These are phyloP conservation scores for Phoma herbarum DNA, from an alignment of 2,329 filamentous ascomycete genomes.

Conservation along the genomic window DNA sequence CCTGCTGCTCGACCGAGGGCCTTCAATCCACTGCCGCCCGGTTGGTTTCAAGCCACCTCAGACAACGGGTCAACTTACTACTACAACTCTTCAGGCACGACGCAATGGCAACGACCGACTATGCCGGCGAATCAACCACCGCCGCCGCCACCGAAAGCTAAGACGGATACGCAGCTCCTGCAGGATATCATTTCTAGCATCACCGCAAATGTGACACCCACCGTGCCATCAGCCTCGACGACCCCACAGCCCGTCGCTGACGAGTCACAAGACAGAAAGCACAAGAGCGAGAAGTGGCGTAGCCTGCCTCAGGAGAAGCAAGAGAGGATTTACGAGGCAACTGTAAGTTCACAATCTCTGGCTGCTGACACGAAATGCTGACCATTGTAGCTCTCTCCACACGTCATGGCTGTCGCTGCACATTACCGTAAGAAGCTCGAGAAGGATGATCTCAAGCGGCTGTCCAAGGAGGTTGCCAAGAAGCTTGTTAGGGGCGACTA, in stretches of 20 bases:
- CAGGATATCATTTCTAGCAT: conserved; percentile 81
- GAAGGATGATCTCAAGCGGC: conserved; percentile 75
- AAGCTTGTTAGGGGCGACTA: conserved; percentile 92
- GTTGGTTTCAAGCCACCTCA: conserved; percentile 81
- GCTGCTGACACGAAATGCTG: conserved; percentile 6
- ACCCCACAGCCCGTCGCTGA: conserved; percentile 70
- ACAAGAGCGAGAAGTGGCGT: conserved; percentile 72
- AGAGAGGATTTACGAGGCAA: conserved; percentile 94
- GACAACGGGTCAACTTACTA: conserved; percentile 80
- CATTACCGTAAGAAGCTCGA: conserved; percentile 88
- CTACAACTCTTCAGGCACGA: conserved; percentile 76
- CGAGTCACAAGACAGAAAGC: conserved; percentile 63
- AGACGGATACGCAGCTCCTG: conserved; percentile 77
- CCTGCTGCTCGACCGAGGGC: conserved; percentile 61
- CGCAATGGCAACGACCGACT: conserved; percentile 83
- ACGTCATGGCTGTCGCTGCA: conserved; percentile 84
- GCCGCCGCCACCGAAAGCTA: conserved; percentile 67
- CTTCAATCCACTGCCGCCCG: conserved; percentile 72
- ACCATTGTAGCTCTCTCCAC: conserved; percentile 73
- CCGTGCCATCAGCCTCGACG: conserved; percentile 63
- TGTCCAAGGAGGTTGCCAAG: conserved; percentile 77
- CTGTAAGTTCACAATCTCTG: conserved; percentile 64
- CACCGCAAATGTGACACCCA: conserved; percentile 71
- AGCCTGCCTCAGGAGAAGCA: conserved; percentile 80
- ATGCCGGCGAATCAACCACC: conserved; percentile 68